These are phyloP conservation scores for Citrus medica DNA, from an alignment of 345 rosid genomes.

Conservation along the genomic window DNA sequence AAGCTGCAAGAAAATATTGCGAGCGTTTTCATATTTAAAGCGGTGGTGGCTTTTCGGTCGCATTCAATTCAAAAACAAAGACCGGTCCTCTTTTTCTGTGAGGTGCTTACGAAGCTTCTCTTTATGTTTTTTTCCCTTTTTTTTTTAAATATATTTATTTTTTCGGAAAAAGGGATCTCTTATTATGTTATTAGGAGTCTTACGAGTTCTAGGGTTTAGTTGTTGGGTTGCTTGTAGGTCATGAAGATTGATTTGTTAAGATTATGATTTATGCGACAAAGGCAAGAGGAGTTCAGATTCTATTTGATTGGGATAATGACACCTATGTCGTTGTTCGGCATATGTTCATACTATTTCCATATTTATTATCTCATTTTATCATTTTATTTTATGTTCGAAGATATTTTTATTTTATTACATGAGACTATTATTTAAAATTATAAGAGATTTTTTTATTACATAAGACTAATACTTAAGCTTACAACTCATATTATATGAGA, in stretches of 20 bases:
- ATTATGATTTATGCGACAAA: too few species aligned
- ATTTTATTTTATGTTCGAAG: too few species aligned
- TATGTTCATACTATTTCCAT: too few species aligned
- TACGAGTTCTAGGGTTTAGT: neutral
- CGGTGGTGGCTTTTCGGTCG: conserved; percentile 21
- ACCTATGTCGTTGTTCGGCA: too few species aligned
- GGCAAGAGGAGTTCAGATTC: too few species aligned
- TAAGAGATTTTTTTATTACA: too few species aligned
- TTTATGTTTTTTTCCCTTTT: neutral
- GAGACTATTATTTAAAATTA: too few species aligned
- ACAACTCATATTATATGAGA: too few species aligned
- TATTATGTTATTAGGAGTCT: neutral
- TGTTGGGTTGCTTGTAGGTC: neutral
- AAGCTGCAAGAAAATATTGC: conserved; percentile 15
- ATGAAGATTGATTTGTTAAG: neutral
- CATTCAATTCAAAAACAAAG: conserved; percentile 39
- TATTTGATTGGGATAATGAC: neutral
- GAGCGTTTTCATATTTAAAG: conserved; percentile 12
- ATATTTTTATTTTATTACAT: too few species aligned
- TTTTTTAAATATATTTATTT: neutral
- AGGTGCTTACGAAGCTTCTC: conserved; percentile 9
- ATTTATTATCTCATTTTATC: too few species aligned
- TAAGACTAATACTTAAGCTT: accelerated
- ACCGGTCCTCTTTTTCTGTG: neutral
- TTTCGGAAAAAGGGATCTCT: neutral